Percentiles rank a stretch among this genome's conserved stretches.
phyloP scores from a whole-genome alignment of 2,329 filamentous ascomycete species.

The Trichophyton equinum region DNA sequence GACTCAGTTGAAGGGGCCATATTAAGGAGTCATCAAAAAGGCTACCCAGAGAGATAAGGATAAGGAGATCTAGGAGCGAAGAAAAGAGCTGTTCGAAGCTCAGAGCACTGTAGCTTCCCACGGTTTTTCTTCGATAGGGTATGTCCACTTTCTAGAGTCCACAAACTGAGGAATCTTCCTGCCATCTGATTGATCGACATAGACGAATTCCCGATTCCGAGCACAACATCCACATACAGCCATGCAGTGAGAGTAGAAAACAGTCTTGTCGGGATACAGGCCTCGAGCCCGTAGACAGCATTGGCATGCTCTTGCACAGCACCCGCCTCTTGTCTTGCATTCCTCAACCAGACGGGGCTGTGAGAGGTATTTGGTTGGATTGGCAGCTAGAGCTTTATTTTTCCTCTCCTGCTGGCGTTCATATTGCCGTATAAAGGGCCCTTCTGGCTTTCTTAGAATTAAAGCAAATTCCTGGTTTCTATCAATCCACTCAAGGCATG shows the following conservation, averaged over 20 bases:
- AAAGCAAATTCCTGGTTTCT: too few relatives aligned
- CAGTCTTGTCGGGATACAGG: not conserved
- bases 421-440: too few relatives aligned
- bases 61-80: too few relatives aligned
- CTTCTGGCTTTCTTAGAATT: too few relatives aligned
- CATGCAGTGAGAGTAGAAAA: slow-evolving; percentile 6
- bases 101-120: too few relatives aligned
- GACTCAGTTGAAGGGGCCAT: too few relatives aligned
- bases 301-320: slow-evolving; percentile 3
- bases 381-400: not conserved
- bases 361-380: too few relatives aligned
- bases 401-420: not conserved
- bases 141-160: not conserved
- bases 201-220: not conserved
- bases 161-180: not conserved
- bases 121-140: not conserved
- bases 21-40: too few relatives aligned
- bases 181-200: not conserved
- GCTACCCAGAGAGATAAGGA: too few relatives aligned
- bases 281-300: slow-evolving; percentile 1
- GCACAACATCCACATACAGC: not conserved
- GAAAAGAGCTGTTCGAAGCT: too few relatives aligned
- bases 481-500: too few relatives aligned
- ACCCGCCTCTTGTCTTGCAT: not conserved
- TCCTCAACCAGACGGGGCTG: too few relatives aligned